Evolutionary conservation across 2,329 filamentous ascomycete genomes (phyloP), one percentile per base, ranked within the genome.

Genomic region (Sphaerulina musiva): DNA sequence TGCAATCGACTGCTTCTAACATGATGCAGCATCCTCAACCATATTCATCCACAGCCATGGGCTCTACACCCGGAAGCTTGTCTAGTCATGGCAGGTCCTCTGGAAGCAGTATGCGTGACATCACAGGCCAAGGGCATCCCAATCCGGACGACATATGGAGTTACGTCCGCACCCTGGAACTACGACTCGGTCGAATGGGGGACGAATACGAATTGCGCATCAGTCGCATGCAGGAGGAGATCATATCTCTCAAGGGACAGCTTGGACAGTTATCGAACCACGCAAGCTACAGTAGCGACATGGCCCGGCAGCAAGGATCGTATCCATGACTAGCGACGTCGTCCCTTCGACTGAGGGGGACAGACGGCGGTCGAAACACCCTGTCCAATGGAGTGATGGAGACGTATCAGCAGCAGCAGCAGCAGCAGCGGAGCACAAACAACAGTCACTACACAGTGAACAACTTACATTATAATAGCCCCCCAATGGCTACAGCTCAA

Each of bases 131-230:
- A 73, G 82, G 58, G 11, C 60, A 59, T 17, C 48, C 32, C 14
- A 38, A 14, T 2, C 12, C 40, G 11, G 48, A 51, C 17, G 83
- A 82, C 41, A 74, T 91, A 7, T 89, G 85, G 85, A 73, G 78
- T 3, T 89, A 89, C 64, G 80, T 91, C 34, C 83, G 88, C 53
- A 78, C 77, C 14, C 74, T 92, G 47, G 87, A 92, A 65, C 79
- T 64, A 34, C 69, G 72, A 14, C 73, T 77, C 67, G 67, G 68
- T 14, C 63, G 71, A 26, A 75, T 74, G 69, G 70, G 74, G 54
- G 73, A 77, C 61, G 76, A 78, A 54, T 73, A 77, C 58, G 73
- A 75, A 51, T 62, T 72, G 47, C 71, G 72, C 46, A 75, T 78
- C 43, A 64, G 66, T 7, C 66, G 69, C 7, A 56, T 77, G 62